Base-by-base conservation (phyloP, 331 rosid species). In the Malus hybrid region DNA sequence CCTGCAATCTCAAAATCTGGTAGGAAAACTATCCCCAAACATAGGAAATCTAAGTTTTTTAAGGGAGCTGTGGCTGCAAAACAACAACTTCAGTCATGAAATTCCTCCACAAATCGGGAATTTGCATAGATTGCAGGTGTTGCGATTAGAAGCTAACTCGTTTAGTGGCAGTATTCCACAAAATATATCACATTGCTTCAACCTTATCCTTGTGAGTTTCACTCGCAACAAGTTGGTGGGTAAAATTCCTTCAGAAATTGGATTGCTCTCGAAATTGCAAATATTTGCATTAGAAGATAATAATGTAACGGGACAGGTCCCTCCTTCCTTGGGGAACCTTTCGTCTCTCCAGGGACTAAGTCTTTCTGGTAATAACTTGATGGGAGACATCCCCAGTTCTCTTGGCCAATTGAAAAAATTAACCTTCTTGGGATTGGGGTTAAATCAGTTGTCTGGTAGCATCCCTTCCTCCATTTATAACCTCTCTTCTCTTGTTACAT, bases 371-470 rank as follows among this genome's bases (percentile, higher is more conserved):
- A 79, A 79, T 18, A 32, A 28, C 4, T 22, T 73, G 62, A 75
- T 67, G 16, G 83, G 83, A 57, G 9, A 2, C 14, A 46, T 80
- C 62, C 83, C 76, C 7, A 57, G 31, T 27, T 52, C 62, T 7
- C 32, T 74, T 7, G 72, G 24, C 24, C 24, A 24, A 24, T 24
- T 24, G 24, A 24, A 24, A 24, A 24, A 24, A 24, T 24, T 24
- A 24, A 24, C 24, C 24, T 24, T 24, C 24, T 24, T 24, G 24
- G 24, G 24, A 24, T 24, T 24, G 24, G 24, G 24, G 24, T 24
- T 24, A 24, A 24, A 24, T 24, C 24, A 24, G 24, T 24, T 24
- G 24, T 24, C 24, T 24, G 24, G 24, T 24, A 24, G 24, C 24
- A 24, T 24, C 24, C 24, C 24, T 24, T 24, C 24, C 24, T 24